Evolutionary conservation across 768 basidiomycete genomes (phyloP).

Genomic region (Xerocomus brunneocitrinus): DNA sequence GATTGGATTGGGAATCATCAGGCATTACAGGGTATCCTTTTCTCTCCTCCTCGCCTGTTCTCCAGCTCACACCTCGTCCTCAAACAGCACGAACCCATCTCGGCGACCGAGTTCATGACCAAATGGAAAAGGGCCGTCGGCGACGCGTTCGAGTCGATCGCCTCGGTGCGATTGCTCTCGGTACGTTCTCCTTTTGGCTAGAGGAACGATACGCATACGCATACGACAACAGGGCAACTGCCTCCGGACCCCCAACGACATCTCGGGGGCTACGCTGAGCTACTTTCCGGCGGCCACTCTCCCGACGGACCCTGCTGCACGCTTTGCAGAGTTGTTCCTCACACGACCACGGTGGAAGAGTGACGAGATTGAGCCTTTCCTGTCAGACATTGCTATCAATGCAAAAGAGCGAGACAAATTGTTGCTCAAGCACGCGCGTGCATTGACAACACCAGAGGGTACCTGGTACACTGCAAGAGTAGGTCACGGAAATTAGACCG

Average conservation of each 20-base stretch:
- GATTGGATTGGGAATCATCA: slow-evolving; percentile 72
- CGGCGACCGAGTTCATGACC: slow-evolving; percentile 49
- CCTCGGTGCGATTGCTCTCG: slow-evolving; percentile 63
- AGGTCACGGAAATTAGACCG: slow-evolving; percentile 47
- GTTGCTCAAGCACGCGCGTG: slow-evolving; percentile 80
- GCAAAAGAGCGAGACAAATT: slow-evolving; percentile 84
- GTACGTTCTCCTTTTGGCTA: slow-evolving; percentile 36
- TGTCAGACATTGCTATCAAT: slow-evolving; percentile 78
- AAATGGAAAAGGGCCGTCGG: slow-evolving; percentile 76
- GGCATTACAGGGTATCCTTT: slow-evolving; percentile 48
- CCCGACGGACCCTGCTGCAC: slow-evolving; percentile 69
- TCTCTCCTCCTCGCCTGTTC: not conserved
- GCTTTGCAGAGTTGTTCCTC: slow-evolving; percentile 87
- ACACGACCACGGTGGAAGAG: slow-evolving; percentile 71
- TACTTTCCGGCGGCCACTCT: slow-evolving; percentile 77
- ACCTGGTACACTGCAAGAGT: slow-evolving; percentile 72
- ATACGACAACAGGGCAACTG: slow-evolving; percentile 70
- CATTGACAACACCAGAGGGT: slow-evolving; percentile 63
- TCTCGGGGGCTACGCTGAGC: slow-evolving; percentile 39
- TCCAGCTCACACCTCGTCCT: not conserved
- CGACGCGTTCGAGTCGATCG: slow-evolving; percentile 62
- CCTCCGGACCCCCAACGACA: slow-evolving; percentile 42
- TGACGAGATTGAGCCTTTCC: slow-evolving; percentile 78
- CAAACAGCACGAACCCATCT: slow-evolving; percentile 54
- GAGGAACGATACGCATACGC: not conserved